Base-by-base conservation (phyloP, 179 eudicot species). In the Vitellaria paradoxa region DNA sequence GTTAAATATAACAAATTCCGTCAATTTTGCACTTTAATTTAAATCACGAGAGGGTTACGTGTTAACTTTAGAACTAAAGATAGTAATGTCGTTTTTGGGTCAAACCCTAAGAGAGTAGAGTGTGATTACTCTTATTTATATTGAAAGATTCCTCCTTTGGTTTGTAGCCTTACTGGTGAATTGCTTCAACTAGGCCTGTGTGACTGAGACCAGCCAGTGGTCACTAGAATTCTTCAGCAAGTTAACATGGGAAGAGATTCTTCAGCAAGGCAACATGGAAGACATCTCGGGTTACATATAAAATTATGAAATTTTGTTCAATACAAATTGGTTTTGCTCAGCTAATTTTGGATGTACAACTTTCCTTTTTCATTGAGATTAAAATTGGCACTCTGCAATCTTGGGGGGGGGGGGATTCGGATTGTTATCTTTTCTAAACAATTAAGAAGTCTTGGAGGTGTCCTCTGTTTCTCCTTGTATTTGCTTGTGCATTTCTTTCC, bases 261-360 rank as follows among this genome's bases (percentile, higher is more conserved):
- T n/a, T n/a, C n/a, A n/a, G n/a, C n/a, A n/a, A n/a, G n/a, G n/a
- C n/a, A n/a, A n/a, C n/a, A n/a, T n/a, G n/a, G n/a, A 42, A 42
- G 45, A 74, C n/a, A n/a, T n/a, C n/a, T n/a, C n/a, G n/a, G n/a
- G 26, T 61, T 45, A 65, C 49, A 30, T 30, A 4, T 30, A 65
- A 10, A 40, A 65, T 37, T 65, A 30, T 65, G 49, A 37, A 65
- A 65, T 65, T 65, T 65, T 65, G 70, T 65, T 65, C 8, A n/a
- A 17, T 21, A 65, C 66, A 73, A 73, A 23, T 42, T 1, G 45
- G 45, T 42, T 42, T 42, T 42, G 45, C 0, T 42, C 3, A 42
- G 45, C 45, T 42, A 42, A 10, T 72, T 37, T 40, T 73, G 65
- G 20, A 57, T 73, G 76, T 73, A 59, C 46, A 30, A 18, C 55